Evolutionary conservation across 73 alveolate species (phyloP).

Genomic region (Symbiodinium natans): DNA sequence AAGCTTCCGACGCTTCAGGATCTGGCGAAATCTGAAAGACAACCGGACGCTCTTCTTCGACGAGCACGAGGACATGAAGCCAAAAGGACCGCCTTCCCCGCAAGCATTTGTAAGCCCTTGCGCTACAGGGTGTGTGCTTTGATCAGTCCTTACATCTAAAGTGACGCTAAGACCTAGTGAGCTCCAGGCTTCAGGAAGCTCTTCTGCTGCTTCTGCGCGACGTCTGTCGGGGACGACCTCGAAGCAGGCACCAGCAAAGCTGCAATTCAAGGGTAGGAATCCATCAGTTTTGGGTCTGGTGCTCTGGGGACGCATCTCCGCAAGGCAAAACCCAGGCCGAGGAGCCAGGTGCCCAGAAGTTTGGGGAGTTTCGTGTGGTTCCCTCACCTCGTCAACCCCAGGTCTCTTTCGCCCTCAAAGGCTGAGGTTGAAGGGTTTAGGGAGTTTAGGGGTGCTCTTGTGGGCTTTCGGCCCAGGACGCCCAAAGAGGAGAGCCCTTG

Average conservation of each 20-base stretch:
- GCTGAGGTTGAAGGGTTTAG: no score
- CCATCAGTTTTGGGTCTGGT: neutral
- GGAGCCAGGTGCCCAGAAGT: neutral
- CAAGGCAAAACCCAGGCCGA: neutral
- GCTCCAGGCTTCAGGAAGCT: neutral
- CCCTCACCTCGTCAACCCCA: no score
- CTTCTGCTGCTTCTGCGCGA: slow-evolving; percentile 67
- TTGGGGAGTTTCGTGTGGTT: neutral
- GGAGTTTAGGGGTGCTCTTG: neutral
- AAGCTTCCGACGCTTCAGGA: neutral
- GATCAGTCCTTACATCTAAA: no score
- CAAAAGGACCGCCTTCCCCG: slow-evolving; percentile 13
- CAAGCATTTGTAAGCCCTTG: neutral
- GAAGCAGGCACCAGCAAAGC: slow-evolving; percentile 12
- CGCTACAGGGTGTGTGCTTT: no score
- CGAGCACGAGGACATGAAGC: slow-evolving; percentile 70
- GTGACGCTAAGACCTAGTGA: no score
- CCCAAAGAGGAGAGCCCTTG: neutral
- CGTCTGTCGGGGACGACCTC: slow-evolving; percentile 48
- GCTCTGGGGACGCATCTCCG: neutral
- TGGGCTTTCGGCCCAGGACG: neutral
- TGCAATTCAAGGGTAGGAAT: neutral
- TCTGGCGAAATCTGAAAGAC: slow-evolving; percentile 68
- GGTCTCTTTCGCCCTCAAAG: neutral
- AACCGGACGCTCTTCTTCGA: slow-evolving; percentile 55